Evolutionary conservation across 176 grass and related monocot species (phyloP).

Genomic region (Elymus sibiricus): DNA sequence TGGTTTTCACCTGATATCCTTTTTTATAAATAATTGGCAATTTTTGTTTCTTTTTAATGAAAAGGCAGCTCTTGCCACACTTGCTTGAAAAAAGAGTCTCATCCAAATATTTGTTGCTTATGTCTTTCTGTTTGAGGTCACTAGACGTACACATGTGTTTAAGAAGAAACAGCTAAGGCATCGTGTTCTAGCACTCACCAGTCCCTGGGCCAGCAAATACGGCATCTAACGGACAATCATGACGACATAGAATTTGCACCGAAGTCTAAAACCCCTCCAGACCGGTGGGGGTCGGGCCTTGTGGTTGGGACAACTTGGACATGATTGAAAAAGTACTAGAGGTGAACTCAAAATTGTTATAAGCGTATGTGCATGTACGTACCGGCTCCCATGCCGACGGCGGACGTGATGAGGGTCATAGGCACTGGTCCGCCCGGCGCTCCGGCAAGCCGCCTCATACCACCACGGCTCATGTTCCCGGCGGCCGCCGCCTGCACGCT

Average conservation of each 20-base stretch:
- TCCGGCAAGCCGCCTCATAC: background rate
- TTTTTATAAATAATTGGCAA: background rate
- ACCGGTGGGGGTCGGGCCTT: background rate
- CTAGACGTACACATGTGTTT: background rate
- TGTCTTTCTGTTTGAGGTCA: background rate
- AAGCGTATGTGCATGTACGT: background rate
- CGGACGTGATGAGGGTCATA: slow-evolving; percentile 8
- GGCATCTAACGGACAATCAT: background rate
- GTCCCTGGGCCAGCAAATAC: background rate
- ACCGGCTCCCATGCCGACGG: slow-evolving; percentile 14
- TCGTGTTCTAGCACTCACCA: background rate
- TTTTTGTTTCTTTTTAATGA: too few species aligned
- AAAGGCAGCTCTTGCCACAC: background rate
- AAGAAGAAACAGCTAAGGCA: too few species aligned
- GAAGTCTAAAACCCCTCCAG: background rate
- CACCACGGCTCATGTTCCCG: background rate
- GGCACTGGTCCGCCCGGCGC: background rate
- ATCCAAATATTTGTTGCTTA: background rate
- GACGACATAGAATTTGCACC: background rate
- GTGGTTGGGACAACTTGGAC: background rate
- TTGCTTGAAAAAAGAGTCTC: background rate
- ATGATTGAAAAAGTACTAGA: background rate
- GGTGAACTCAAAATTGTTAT: too few species aligned
- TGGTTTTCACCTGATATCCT: background rate
- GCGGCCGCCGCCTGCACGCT: background rate